These are phyloP conservation scores for Penicillium thymicola DNA, from an alignment of 2,329 filamentous ascomycete genomes.

Conservation along the genomic window DNA sequence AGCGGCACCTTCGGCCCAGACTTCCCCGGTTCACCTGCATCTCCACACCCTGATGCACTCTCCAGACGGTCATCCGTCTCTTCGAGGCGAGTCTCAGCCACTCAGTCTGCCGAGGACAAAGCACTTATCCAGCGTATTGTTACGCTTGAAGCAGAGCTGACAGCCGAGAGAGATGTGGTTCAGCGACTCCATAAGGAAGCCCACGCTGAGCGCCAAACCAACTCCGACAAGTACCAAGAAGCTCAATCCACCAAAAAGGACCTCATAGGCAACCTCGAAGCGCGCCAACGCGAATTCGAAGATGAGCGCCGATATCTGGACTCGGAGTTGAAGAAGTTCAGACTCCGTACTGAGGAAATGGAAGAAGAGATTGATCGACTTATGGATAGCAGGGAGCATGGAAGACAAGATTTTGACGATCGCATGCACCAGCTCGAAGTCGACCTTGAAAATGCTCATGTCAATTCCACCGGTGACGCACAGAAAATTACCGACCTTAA, in stretches of 20 bases:
- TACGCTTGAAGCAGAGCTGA: conserved; percentile 73
- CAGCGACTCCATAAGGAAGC: conserved; percentile 68
- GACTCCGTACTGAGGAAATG: conserved; percentile 75
- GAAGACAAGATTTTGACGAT: conserved; percentile 68
- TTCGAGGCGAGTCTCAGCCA: conserved; percentile 60
- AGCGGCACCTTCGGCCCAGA: conserved; percentile 50
- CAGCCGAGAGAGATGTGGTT: conserved; percentile 66
- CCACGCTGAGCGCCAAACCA: conserved; percentile 55
- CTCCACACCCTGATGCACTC: conserved; percentile 40
- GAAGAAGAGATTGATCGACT: conserved; percentile 90
- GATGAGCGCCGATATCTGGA: conserved; percentile 81
- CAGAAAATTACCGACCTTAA: conserved; percentile 47
- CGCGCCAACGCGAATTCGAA: conserved; percentile 82
- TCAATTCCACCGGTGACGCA: conserved; percentile 46
- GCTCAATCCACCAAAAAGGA: conserved; percentile 90
- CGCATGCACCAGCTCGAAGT: conserved; percentile 65
- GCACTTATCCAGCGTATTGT: conserved; percentile 60
- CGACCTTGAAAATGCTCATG: conserved; percentile 63
- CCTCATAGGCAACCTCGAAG: conserved; percentile 90
- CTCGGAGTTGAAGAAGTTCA: conserved; percentile 72
- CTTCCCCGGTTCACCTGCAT: conserved; percentile 41
- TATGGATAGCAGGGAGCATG: conserved; percentile 77
- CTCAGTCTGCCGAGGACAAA: conserved; percentile 59
- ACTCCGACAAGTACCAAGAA: conserved; percentile 71
- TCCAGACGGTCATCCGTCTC: conserved; percentile 60